Percentiles rank a stretch among this genome's conserved stretches.
phyloP scores from a whole-genome alignment of 139 green algal genomes.

The Coccomyxa sp. region DNA sequence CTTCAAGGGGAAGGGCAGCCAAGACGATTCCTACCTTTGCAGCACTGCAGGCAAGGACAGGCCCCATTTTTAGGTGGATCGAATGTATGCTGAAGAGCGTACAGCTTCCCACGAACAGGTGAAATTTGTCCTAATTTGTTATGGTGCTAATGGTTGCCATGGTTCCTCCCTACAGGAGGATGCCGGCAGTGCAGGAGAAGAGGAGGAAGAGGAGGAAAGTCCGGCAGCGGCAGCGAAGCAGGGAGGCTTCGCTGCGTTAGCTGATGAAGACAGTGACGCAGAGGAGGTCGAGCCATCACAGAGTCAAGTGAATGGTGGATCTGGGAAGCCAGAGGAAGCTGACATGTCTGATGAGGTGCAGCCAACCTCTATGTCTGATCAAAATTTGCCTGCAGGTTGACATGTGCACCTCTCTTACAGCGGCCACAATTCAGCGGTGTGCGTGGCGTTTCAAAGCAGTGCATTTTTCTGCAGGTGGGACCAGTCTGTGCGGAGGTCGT shows the following conservation, averaged over 20 bases:
- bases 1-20: neutral
- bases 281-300: neutral
- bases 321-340: neutral
- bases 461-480: neutral
- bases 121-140: neutral
- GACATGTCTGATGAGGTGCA: neutral
- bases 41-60: neutral
- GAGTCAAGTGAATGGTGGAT: neutral
- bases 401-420: neutral
- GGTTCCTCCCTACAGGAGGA: neutral
- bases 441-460: neutral
- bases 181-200: neutral
- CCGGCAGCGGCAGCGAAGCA: too few relatives aligned
- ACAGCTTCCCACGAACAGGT: neutral
- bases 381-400: neutral
- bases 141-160: too few relatives aligned
- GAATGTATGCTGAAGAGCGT: neutral
- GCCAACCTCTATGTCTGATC: neutral
- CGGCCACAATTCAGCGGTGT: neutral
- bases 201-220: neutral
- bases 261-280: neutral
- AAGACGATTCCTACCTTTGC: neutral
- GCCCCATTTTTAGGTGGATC: neutral
- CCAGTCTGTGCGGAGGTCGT: constrained; percentile 36
- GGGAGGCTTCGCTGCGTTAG: neutral